These are phyloP conservation scores for Pyrrhoderma noxium DNA, from an alignment of 1,284 basidiomycete species.

Conservation along the genomic window DNA sequence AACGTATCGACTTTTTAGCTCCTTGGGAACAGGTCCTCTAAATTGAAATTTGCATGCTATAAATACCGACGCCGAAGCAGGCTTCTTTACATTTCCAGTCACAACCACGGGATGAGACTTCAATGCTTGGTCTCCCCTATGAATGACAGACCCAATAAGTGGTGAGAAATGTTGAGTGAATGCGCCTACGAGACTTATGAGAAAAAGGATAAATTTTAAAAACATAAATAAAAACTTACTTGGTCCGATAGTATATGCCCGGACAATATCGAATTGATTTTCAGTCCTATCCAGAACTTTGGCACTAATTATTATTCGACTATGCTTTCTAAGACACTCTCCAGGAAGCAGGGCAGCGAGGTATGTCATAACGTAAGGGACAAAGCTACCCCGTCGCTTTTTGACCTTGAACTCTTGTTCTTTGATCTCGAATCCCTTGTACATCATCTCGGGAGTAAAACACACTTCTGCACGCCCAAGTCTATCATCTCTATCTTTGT, in stretches of 20 bases:
- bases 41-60: constrained; percentile 41
- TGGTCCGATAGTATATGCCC: constrained; percentile 36
- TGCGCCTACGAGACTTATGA: constrained; percentile 21
- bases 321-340: constrained; percentile 24
- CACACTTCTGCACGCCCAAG: constrained; percentile 31
- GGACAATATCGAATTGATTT: constrained; percentile 27
- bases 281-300: constrained; percentile 32
- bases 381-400: constrained; percentile 31
- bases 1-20: constrained; percentile 40
- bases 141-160: constrained; percentile 25
- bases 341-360: constrained; percentile 22
- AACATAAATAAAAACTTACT: constrained; percentile 22
- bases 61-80: constrained; percentile 30
- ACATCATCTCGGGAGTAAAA: constrained; percentile 18
- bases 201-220: not conserved
- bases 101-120: constrained; percentile 11
- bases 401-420: constrained; percentile 27
- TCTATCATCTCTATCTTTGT: constrained; percentile 35
- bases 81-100: constrained; percentile 12
- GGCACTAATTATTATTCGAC: constrained; percentile 26
- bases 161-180: constrained; percentile 31
- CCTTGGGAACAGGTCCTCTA: constrained; percentile 36
- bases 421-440: constrained; percentile 23
- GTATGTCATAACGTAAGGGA: constrained; percentile 29
- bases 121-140: constrained; percentile 16